Percentiles rank a stretch among this genome's conserved stretches.
These are phyloP conservation scores for Musa schizocarpa DNA, from an alignment of 176 grass and related monocot genomes.

Conservation along the genomic window DNA sequence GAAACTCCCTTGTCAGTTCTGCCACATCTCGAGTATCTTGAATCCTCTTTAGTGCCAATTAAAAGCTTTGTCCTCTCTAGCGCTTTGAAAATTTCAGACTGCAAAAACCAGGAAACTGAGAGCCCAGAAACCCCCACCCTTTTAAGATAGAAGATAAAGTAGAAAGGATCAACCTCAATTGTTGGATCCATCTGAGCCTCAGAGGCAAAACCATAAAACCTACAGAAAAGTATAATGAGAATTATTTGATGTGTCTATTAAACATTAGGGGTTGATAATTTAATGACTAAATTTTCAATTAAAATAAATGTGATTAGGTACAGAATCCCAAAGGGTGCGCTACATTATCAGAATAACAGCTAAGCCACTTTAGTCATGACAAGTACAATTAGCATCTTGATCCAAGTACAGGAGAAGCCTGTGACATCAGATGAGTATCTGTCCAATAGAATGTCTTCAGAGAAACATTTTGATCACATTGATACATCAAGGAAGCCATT, in stretches of 20 bases:
- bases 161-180: constrained; percentile 37
- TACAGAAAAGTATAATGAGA: constrained; percentile 25
- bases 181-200: constrained; percentile 67
- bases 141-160: constrained; percentile 11
- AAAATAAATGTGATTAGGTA: background rate
- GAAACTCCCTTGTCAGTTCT: constrained; percentile 98
- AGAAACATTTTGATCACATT: no score
- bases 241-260: background rate
- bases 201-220: constrained; percentile 95
- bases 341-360: no score
- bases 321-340: no score
- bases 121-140: constrained; percentile 13
- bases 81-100: constrained; percentile 95
- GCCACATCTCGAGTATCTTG: constrained; percentile 79
- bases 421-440: no score
- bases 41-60: constrained; percentile 53
- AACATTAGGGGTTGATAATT: background rate
- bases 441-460: no score
- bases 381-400: no score
- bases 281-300: background rate
- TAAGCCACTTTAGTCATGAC: no score
- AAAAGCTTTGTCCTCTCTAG: constrained; percentile 79
- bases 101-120: constrained; percentile 26
- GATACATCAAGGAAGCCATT: no score
- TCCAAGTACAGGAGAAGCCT: no score